Base-by-base conservation (phyloP, 768 basidiomycete genomes). In the Pleurotus citrinopileatus region DNA sequence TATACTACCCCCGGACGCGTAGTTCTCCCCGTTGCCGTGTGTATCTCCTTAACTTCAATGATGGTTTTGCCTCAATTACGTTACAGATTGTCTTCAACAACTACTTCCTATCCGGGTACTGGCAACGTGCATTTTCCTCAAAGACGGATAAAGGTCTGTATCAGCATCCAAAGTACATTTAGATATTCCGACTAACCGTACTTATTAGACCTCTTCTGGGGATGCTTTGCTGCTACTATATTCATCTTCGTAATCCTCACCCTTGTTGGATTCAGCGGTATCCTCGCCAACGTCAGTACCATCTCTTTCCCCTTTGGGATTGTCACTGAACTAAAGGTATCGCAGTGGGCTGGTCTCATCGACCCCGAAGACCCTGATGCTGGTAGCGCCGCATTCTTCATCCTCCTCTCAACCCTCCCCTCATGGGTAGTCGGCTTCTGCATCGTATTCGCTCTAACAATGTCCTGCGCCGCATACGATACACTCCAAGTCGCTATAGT, bases 81-180 rank as follows among this genome's bases (percentile, higher is more conserved):
- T n/a, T 13, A 32, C 29, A 47, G 45, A 51, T 51, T 22, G 48
- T 51, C 10, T 51, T 51, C 48, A 51, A 51, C 34, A 51, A 51
- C 15, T 51, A 51, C 29, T 51, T 51, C 34, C 22, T 51, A 15
- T 51, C 48, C 20, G 48, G 48, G 8, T 51, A 36, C 12, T 51
- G 48, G 48, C 48, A 51, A n/a, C 48, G 48, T 23, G 48, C 48
- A n/a, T 51, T 51, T 25, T 51, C 48, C 22, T 51, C 48, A 10
- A 51, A 51, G 34, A 51, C 48, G 4, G 48, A 51, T 25, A 51
- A 51, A 34, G 48, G 48, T 51, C 10, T 10, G 34, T 20, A 15
- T 19, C 45, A 34, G 1, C 29, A 28, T 19, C 23, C 22, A 6
- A 10, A 6, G 15, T 13, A 9, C 23, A 13, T 13, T 8, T 44